A percentile compares a stretch with the other conserved stretches of the same genome.
Conservation (phyloP, 2,329 filamentous ascomycete genomes). For the Calonectria multiphialidica region DNA sequence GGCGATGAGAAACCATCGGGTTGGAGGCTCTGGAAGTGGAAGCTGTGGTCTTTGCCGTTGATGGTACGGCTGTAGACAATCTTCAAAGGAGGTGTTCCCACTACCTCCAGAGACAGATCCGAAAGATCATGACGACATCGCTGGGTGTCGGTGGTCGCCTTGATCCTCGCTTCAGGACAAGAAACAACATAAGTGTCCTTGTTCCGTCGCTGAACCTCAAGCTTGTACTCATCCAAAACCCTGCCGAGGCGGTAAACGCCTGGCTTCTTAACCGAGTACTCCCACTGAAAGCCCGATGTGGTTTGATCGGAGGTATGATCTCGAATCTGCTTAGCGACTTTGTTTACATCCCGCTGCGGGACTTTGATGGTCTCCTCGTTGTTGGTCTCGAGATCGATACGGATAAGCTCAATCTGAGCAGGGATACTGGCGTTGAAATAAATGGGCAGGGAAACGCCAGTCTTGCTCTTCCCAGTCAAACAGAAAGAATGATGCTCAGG, state of each 20-base stretch:
- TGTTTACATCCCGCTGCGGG: constrained; percentile 78
- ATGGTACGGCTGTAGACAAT: constrained; percentile 92
- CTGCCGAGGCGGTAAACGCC: constrained; percentile 88
- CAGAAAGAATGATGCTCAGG: constrained; percentile 86
- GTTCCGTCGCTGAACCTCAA: constrained; percentile 84
- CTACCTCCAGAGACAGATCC: constrained; percentile 83
- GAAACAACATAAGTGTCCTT: constrained; percentile 86
- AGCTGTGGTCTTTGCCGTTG: constrained; percentile 85
- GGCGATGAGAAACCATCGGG: constrained; percentile 88
- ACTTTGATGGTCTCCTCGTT: constrained; percentile 85
- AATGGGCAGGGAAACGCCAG: constrained; percentile 79
- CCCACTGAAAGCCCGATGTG: constrained; percentile 73
- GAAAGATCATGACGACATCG: constrained; percentile 92
- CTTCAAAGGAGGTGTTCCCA: constrained; percentile 90
- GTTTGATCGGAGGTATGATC: constrained; percentile 74
- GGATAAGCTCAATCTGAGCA: constrained; percentile 87
- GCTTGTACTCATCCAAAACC: constrained; percentile 92
- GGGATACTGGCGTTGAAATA: constrained; percentile 95
- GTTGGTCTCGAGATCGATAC: constrained; percentile 85
- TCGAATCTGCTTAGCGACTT: constrained; percentile 76
- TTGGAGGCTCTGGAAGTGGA: constrained; percentile 93
- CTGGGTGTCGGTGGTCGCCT: constrained; percentile 68
- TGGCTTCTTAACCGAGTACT: constrained; percentile 83
- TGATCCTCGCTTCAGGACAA: constrained; percentile 85
- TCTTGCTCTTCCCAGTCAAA: constrained; percentile 72